phyloP scores from a whole-genome alignment of 2,329 filamentous ascomycete species.

The Scedosporium minutisporum region DNA sequence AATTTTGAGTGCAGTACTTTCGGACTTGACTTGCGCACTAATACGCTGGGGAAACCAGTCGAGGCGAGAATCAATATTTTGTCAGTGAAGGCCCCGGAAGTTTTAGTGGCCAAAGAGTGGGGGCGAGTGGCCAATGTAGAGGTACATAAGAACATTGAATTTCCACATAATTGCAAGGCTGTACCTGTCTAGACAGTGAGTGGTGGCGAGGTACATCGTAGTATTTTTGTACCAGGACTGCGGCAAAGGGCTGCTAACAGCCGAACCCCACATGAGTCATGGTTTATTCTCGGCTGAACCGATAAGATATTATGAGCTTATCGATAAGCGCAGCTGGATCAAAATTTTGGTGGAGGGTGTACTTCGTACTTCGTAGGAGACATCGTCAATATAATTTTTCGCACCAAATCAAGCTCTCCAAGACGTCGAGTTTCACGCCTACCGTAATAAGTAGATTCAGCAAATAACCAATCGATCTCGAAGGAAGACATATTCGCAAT shows the following conservation, averaged over 20 bases:
- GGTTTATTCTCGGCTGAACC: constrained; percentile 3
- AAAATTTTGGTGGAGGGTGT: constrained; percentile 3
- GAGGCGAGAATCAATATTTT: neutral
- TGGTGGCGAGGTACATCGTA: too few species aligned
- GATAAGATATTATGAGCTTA: constrained; percentile 6
- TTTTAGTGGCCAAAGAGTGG: neutral
- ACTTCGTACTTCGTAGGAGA: too few species aligned
- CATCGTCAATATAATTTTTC: too few species aligned
- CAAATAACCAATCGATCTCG: too few species aligned
- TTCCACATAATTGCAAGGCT: neutral
- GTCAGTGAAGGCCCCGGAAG: neutral
- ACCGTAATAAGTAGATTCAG: too few species aligned
- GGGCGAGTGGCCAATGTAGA: neutral
- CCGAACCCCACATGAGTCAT: neutral
- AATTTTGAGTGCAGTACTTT: neutral
- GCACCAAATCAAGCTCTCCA: too few species aligned
- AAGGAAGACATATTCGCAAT: too few species aligned
- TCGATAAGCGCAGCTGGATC: neutral
- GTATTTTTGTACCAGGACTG: too few species aligned
- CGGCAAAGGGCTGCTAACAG: neutral
- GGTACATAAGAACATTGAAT: neutral
- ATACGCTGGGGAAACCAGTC: neutral
- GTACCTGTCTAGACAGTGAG: too few species aligned
- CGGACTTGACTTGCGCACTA: neutral
- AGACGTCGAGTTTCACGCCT: too few species aligned